Percentiles rank a stretch among this genome's conserved stretches.
Evolutionary conservation across 2,329 filamentous ascomycete species (phyloP).

Genomic region (Lachnellula willkommii): DNA sequence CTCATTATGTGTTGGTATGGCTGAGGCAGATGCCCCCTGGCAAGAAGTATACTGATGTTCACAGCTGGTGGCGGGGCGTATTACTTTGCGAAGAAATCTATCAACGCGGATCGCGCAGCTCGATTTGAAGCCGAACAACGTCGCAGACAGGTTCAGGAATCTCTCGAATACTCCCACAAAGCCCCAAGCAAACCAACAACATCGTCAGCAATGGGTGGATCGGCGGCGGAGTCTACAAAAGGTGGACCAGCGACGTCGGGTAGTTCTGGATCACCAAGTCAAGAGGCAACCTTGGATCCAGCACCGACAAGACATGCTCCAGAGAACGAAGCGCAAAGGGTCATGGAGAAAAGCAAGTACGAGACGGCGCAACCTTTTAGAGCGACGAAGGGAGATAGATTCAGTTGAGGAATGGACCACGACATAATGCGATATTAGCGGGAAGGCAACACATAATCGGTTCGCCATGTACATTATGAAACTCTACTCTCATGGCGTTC

Average conservation of each 20-base stretch:
- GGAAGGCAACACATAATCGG: background rate
- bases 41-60: constrained; percentile 11
- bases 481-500: constrained; percentile 17
- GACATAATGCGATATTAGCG: constrained; percentile 1
- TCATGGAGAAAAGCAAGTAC: constrained; percentile 81
- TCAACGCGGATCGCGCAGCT: constrained; percentile 80
- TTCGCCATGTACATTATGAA: constrained; percentile 9
- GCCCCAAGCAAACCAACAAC: constrained; percentile 15
- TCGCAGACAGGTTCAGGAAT: constrained; percentile 49
- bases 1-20: constrained; percentile 73
- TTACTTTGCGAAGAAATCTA: constrained; percentile 89
- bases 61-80: constrained; percentile 85
- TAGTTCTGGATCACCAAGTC: constrained; percentile 57
- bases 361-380: constrained; percentile 72
- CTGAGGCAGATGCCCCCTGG: background rate
- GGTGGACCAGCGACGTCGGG: constrained; percentile 54
- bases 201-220: background rate
- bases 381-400: constrained; percentile 80
- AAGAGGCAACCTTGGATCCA: constrained; percentile 69
- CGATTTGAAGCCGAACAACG: constrained; percentile 63
- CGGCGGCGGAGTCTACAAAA: constrained; percentile 33
- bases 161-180: constrained; percentile 45
- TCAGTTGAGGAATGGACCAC: constrained; percentile 45
- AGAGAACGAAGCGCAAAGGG: constrained; percentile 59
- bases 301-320: constrained; percentile 79